Evolutionary conservation across 345 rosid genomes (phyloP), one percentile per base, ranked within the genome.

Genomic region (Melaleuca quinquenervia): DNA sequence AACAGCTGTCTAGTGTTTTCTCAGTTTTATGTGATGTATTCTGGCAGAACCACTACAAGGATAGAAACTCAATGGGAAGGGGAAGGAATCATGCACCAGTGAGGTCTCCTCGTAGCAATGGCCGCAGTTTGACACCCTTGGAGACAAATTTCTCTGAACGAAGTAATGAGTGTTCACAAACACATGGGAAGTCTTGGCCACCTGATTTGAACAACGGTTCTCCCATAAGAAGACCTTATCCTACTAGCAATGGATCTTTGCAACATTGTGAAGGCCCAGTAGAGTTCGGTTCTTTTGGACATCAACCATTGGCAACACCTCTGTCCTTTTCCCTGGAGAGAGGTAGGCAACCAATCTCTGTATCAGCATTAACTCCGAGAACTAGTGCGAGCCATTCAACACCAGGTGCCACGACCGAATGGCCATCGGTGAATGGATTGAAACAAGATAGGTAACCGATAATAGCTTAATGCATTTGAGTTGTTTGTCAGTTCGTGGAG

Each of bases 1-100:
- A 70, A 70, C 48, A 36, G 48, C 78, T 70, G 78, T 70, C 78
- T 36, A 70, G 18, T 85, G 27, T 49, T 82, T 76, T 87, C 87
- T 54, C 56, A 55, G 15, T 87, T 84, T 76, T 82, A 80, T 90
- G 83, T 44, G 82, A 83, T 84, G 76, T 88, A 41, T 88, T 86
- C 90, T 85, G 91, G 94, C 98, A 96, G 98, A 94, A 87, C 87
- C 96, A 94, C 90, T 96, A 94, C 92, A 91, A 90, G 90, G 95
- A 93, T 51, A 91, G 91, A 88, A 84, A 92, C 50, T 84, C 58
- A 82, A 84, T 88, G 62, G 82, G 89, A 53, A 91, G 94, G 89
- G 95, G 93, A 88, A 92, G 93, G 88, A 89, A 82, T 88, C 93
- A 91, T 88, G 90, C 90, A 76, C 86, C 91, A 45, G 85, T 85